Evolutionary conservation across 768 basidiomycete genomes (phyloP), one percentile per base, ranked within the genome.

Genomic region (Russula ochroleuca): DNA sequence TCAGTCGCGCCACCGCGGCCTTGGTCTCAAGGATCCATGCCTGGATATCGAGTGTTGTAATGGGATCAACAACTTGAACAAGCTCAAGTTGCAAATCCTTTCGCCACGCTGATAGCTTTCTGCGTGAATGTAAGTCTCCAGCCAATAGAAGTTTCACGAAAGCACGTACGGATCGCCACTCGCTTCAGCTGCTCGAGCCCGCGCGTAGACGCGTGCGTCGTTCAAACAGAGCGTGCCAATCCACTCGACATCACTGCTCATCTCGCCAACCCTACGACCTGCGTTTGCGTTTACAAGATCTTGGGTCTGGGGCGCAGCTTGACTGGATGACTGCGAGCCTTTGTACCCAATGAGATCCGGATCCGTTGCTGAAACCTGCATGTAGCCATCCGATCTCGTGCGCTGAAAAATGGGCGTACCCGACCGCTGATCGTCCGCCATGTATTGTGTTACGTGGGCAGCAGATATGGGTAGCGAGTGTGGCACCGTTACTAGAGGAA

Each of bases 11-110:
- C 6, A 61, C 37, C 8, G 53, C 14, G 13, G 63, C 52, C 10
- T 51, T 51, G 40, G 3, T 31, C 13, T 47, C n/a, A 25, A 15
- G 21, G 8, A 64, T 48, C 59, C 63, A 61, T 23, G 25, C 17
- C 23, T 61, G 37, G 8, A 67, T 21, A 2, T 53, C 63, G 25
- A 41, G 21, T 21, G 21, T 52, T 15, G 7, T 21, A 43, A 21
- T n/a, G 14, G 15, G 10, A 8, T 17, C 50, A 21, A 2, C 41
- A 4, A 33, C 28, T 28, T 28, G 28, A 28, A 28, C 14, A 4
- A 51, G 1, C 9, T 60, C 40, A 10, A 60, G 28, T 13, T 0
- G 3, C 40, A 60, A 19, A 4, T 2, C 4, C 0, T 2, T 5
- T 23, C 50, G 50, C 40, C 50, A 52, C 21, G 1, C 23, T 1